These are phyloP conservation scores for Dothideomycetidae sp. DNA, from an alignment of 2,329 filamentous ascomycete species.

Conservation along the genomic window DNA sequence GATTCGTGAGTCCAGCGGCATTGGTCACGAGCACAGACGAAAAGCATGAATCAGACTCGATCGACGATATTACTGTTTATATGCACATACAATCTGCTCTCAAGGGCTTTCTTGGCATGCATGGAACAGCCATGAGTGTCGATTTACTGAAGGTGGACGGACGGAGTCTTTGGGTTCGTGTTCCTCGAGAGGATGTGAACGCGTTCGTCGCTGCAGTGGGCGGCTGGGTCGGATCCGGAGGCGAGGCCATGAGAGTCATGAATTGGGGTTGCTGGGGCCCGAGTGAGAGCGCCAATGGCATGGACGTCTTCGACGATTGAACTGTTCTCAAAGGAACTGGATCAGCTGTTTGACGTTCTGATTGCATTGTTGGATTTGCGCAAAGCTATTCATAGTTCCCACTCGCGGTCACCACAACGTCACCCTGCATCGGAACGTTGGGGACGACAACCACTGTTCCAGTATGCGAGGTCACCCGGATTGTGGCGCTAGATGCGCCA, in stretches of 20 bases:
- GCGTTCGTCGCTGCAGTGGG: slow-evolving; percentile 51
- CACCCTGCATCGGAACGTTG: slow-evolving; percentile 13
- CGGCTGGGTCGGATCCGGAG: slow-evolving; percentile 42
- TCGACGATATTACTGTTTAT: slow-evolving; percentile 50
- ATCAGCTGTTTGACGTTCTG: too few species aligned
- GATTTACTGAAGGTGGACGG: slow-evolving; percentile 53
- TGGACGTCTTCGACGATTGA: slow-evolving; percentile 37
- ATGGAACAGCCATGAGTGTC: slow-evolving; percentile 50
- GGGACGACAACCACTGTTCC: slow-evolving; percentile 10
- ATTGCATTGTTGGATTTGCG: too few species aligned
- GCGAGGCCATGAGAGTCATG: slow-evolving; percentile 35
- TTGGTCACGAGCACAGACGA: slow-evolving; percentile 1
- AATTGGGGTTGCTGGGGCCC: slow-evolving; percentile 52
- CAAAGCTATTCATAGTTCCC: slow-evolving; percentile 16
- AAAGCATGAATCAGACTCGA: slow-evolving; percentile 3
- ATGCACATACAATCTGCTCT: slow-evolving; percentile 51
- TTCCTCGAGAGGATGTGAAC: slow-evolving; percentile 46
- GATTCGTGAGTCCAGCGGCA: slow-evolving; percentile 17
- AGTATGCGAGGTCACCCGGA: slow-evolving; percentile 13
- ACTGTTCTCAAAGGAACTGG: too few species aligned
- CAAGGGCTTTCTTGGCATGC: slow-evolving; percentile 53
- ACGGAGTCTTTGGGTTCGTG: slow-evolving; percentile 47
- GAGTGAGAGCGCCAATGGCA: slow-evolving; percentile 36
- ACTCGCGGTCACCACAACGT: slow-evolving; percentile 12
- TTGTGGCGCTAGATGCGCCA: slow-evolving; percentile 12